phyloP scores from a whole-genome alignment of 345 rosid genomes.

The Chamaenerion angustifolium region DNA sequence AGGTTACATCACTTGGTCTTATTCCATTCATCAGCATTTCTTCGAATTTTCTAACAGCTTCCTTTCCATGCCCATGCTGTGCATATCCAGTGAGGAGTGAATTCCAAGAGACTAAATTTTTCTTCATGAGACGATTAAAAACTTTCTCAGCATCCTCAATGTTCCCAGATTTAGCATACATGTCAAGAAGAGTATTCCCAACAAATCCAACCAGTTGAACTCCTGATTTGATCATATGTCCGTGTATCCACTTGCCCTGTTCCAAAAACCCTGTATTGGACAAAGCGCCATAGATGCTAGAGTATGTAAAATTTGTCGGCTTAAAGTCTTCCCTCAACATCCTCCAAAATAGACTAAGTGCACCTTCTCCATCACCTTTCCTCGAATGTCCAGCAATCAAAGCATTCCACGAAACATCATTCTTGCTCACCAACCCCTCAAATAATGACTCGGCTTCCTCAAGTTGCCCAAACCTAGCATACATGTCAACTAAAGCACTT shows the following conservation, averaged over 20 bases:
- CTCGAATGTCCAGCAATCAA: constrained; percentile 50
- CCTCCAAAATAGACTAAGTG: constrained; percentile 24
- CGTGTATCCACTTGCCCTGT: constrained; percentile 64
- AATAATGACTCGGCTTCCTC: constrained; percentile 33
- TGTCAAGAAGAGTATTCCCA: constrained; percentile 49
- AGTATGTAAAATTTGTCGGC: constrained; percentile 40
- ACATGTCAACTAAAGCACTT: constrained; percentile 46
- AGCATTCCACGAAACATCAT: constrained; percentile 64
- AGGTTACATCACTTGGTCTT: constrained; percentile 41
- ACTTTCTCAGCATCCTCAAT: constrained; percentile 38
- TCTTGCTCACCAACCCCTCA: constrained; percentile 28
- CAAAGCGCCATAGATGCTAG: constrained; percentile 37
- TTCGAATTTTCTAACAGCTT: constrained; percentile 25
- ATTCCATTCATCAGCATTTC: constrained; percentile 30
- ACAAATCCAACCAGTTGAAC: constrained; percentile 38
- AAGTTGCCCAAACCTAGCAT: constrained; percentile 36
- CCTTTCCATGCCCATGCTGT: constrained; percentile 37
- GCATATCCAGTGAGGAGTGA: constrained; percentile 42
- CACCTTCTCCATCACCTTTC: constrained; percentile 33
- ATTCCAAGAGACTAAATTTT: constrained; percentile 51
- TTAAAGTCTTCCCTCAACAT: constrained; percentile 38
- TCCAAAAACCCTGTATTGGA: constrained; percentile 46
- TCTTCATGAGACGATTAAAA: constrained; percentile 32
- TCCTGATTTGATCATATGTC: constrained; percentile 40
- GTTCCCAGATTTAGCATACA: constrained; percentile 59